phyloP scores from a whole-genome alignment of 2,329 filamentous ascomycete species.

The Pyricularia sp. region DNA sequence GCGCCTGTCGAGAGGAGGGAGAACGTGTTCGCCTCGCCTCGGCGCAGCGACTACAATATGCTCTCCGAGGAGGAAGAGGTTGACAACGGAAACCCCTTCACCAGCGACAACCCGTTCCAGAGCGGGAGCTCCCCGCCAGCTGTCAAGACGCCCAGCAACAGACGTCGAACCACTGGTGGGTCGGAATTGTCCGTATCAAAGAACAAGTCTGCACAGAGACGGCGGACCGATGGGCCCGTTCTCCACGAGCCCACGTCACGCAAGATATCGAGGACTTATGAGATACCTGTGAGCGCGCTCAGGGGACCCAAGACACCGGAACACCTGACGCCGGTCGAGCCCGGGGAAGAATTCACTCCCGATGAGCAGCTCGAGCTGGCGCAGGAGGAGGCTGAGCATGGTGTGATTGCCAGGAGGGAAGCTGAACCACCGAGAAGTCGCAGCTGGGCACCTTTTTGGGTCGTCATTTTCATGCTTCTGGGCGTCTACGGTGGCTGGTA shows the following conservation, averaged over 20 bases:
- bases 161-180: constrained; percentile 35
- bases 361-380: constrained; percentile 77
- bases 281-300: constrained; percentile 39
- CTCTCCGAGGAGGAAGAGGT: constrained; percentile 6
- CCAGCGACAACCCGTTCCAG: constrained; percentile 88
- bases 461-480: constrained; percentile 61
- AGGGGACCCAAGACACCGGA: constrained; percentile 23
- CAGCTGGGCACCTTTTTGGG: constrained; percentile 53
- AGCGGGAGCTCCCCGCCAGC: constrained; percentile 63
- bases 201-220: constrained; percentile 2
- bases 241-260: constrained; percentile 42
- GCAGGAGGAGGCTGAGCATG: constrained; percentile 51
- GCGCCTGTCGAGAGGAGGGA: constrained; percentile 32
- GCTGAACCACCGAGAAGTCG: constrained; percentile 33
- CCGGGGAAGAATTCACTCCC: constrained; percentile 88
- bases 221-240: constrained; percentile 30
- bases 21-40: not conserved
- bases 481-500: constrained; percentile 73
- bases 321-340: constrained; percentile 36
- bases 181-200: constrained; percentile 12
- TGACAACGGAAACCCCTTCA: constrained; percentile 58
- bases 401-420: constrained; percentile 27
- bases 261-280: constrained; percentile 48
- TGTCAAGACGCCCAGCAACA: constrained; percentile 35
- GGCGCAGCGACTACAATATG: not conserved